Evolutionary conservation across 345 rosid genomes (phyloP).

Genomic region (Arabis alpina): DNA sequence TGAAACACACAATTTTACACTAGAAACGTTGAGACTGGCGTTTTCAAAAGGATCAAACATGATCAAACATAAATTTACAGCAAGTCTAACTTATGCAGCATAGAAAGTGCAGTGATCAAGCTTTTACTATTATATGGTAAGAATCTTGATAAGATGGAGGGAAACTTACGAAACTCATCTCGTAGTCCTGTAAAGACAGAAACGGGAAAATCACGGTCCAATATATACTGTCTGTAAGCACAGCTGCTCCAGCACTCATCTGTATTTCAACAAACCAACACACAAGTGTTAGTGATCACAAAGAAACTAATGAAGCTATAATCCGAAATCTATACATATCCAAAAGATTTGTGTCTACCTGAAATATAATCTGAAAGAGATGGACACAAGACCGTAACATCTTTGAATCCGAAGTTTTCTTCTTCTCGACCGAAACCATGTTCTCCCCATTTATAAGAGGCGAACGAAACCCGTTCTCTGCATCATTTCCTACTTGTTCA

Average conservation of each 20-base stretch:
- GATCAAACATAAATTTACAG: neutral
- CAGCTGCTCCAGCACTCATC: conserved; percentile 66
- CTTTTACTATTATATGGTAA: neutral
- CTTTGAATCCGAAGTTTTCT: conserved; percentile 32
- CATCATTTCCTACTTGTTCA: conserved; percentile 43
- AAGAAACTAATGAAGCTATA: neutral
- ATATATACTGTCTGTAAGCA: conserved; percentile 66
- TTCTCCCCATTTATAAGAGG: conserved; percentile 47
- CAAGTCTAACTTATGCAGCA: conserved; percentile 3
- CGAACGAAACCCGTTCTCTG: conserved; percentile 49
- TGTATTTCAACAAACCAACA: conserved; percentile 39
- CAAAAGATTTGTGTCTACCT: conserved; percentile 44
- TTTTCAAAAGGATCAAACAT: neutral
- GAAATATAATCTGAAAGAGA: conserved; percentile 66
- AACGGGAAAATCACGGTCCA: conserved; percentile 72
- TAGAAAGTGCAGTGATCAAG: neutral
- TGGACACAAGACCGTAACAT: conserved; percentile 40
- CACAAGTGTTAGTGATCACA: conserved; percentile 6
- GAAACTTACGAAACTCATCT: conserved; percentile 59
- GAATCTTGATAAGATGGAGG: neutral
- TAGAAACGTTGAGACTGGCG: neutral
- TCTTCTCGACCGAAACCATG: conserved; percentile 26
- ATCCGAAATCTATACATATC: neutral
- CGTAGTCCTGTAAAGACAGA: conserved; percentile 56
- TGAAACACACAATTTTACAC: conserved; percentile 36